Evolutionary conservation across 352 stramenopile genomes (phyloP), one percentile per base, ranked within the genome.

Genomic region (Phytophthora melonis): DNA sequence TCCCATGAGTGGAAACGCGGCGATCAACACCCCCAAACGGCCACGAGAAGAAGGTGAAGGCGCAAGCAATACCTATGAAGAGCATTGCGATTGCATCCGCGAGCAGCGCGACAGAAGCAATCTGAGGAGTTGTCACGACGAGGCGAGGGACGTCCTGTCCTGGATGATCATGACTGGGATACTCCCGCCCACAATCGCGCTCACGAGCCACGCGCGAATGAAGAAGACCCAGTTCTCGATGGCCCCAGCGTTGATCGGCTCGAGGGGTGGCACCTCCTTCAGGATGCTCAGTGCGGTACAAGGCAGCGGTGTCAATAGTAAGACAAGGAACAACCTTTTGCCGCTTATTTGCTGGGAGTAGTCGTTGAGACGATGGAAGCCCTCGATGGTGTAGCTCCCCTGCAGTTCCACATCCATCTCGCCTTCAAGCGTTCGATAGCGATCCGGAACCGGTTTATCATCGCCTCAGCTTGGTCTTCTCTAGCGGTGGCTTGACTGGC

Each of bases 201-300:
- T 58, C 30, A 64, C 58, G 9, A 55, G 5, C 21, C 8, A 16
- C 3, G 41, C 13, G n/a, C 41, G 41, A 30, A 45, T 43, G n/a
- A 64, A 64, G 58, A 64, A 64, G 6, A 56, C 41, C 23, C 58
- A 41, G 41, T 55, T 64, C 8, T 19, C 41, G 3, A 8, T 19
- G 6, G 16, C 43, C 3, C 41, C 41, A 21, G 52, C 52, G 7
- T 58, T 25, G 8, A 18, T 21, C 14, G 52, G 25, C 21, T 36
- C 13, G 1, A 58, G 7, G 0, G 25, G 52, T 13, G 52, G 25
- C 18, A 58, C 25, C 27, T 58, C 25, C 11, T 58, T 58, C 14
- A 58, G 21, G 10, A 58, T 16, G 14, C 52, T 58, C 25, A 23
- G 21, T 3, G 5, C 21, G 18, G 41, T 13, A 11, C 52, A 58